Base-by-base conservation (phyloP, 2,329 filamentous ascomycete genomes). In the Pestalotiopsis sp. region DNA sequence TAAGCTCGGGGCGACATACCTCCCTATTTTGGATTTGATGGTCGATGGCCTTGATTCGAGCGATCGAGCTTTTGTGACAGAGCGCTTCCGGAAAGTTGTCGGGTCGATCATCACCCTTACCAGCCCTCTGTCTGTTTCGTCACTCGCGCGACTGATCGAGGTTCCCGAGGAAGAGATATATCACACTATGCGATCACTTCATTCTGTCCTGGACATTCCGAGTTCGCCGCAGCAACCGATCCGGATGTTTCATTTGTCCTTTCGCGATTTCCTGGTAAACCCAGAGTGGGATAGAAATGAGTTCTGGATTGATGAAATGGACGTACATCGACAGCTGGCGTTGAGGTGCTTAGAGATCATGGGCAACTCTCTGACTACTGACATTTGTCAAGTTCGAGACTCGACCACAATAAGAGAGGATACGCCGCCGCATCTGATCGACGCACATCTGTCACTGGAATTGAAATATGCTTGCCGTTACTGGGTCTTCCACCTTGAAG, bases 391-490 rank as follows among this genome's bases (percentile, higher is more conserved):
- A 4, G 65, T 82, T 0, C 77, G 76, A 57, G 77, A 76, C 36
- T 76, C 49, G 39, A 62, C n/a, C n/a, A n/a, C n/a, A n/a, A n/a
- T n/a, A n/a, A n/a, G n/a, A n/a, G n/a, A n/a, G n/a, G n/a, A n/a
- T n/a, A n/a, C n/a, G n/a, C n/a, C n/a, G n/a, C 74, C 31, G 64
- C 62, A 12, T 20, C 70, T 27, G 69, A 57, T 79, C 39, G 72
- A 73, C 41, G 68, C 52, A 56, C 72, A 11, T 70, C 69, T 78
- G 25, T 73, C 78, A 6, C 23, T 73, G 7, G 75, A 79, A 13
- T 39, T 82, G 14, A 72, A 77, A 67, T 85, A 85, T 74, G 80
- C 80, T 13, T 82, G 79, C 70, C 74, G 73, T 1, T 81, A 82
- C 69, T 84, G 80, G 81, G 71, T 75, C 0, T 68, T 77, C 17